Evolutionary conservation across 768 basidiomycete genomes (phyloP).

Genomic region (Amanita fuliginea): DNA sequence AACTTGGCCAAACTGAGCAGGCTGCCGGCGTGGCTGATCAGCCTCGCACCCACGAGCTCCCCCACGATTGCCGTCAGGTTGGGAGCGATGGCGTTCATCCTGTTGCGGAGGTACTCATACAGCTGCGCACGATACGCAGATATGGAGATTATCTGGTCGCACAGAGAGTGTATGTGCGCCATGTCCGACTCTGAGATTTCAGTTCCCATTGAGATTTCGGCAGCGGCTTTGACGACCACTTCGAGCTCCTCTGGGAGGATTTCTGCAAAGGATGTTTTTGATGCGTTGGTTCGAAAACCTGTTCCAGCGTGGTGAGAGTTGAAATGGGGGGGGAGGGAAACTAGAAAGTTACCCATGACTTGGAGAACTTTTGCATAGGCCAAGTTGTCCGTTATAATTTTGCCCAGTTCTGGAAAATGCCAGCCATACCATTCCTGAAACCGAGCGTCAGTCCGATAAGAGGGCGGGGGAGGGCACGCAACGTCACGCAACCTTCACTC

Average conservation of each 20-base stretch:
- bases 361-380: slow-evolving; percentile 94
- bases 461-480: not conserved
- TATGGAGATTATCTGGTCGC: slow-evolving; percentile 97
- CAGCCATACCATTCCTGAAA: slow-evolving; percentile 98
- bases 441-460: not conserved
- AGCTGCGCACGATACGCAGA: slow-evolving; percentile 91
- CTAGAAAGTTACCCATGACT: slow-evolving; percentile 58
- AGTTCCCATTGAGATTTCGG: slow-evolving; percentile 98
- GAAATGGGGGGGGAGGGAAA: not conserved
- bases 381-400: slow-evolving; percentile 94
- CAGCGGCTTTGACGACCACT: slow-evolving; percentile 86
- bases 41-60: slow-evolving; percentile 84
- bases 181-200: slow-evolving; percentile 98
- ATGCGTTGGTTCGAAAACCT: slow-evolving; percentile 94
- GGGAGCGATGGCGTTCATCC: slow-evolving; percentile 97
- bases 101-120: slow-evolving; percentile 92
- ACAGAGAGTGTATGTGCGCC: slow-evolving; percentile 91
- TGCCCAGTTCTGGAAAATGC: slow-evolving; percentile 99
- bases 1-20: slow-evolving; percentile 94
- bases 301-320: not conserved
- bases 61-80: slow-evolving; percentile 90
- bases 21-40: slow-evolving; percentile 94
- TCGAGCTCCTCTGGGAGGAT: slow-evolving; percentile 98
- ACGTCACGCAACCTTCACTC: slow-evolving; percentile 68
- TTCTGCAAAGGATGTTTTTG: slow-evolving; percentile 72